Evolutionary conservation across 2,329 filamentous ascomycete species (phyloP), one percentile per base, ranked within the genome.

Genomic region (Salinomyces thailandicus): DNA sequence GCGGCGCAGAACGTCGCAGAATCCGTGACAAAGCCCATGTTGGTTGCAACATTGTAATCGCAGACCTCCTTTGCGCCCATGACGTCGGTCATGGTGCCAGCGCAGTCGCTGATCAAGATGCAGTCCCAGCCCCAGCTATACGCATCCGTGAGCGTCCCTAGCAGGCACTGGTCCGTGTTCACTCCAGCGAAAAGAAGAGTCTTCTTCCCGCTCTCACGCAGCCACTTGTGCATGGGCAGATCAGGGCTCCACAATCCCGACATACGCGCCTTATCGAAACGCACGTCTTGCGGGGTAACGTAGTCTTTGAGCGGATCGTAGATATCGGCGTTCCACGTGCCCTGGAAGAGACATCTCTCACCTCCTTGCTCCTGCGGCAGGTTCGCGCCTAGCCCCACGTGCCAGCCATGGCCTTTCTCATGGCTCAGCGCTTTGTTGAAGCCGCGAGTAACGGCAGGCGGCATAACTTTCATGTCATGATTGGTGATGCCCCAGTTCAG

Each of bases 211-310:
- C 54, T 57, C 37, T 57, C 52, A 9, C 57, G 48, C 5, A 64
- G 48, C 42, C 62, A 64, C 38, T 58, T 50, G 45, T 65, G 61
- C 22, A 65, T 52, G 7, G 58, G 59, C 38, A 63, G 54, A 12
- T 59, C 45, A 5, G 57, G 59, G 30, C 55, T 59, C 61, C 62
- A 64, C 18, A 65, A 45, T 16, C 61, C 60, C 19, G 58, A 61
- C 60, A 63, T 63, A 32, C 60, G 55, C 18, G 60, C 58, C 39
- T 64, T 64, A 48, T 64, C 59, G 46, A 65, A 64, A 46, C 61
- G 59, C 5, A 64, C 48, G 36, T 64, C 61, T n/a, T 55, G 48
- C n/a, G 54, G 52, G 13, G 53, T 52, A 35, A 58, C 54, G 33
- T 53, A 51, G 17, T 49, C 51, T 41, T 62, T 59, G 32, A 64